These are phyloP conservation scores for Singerocomus inundabilis DNA, from an alignment of 1,284 basidiomycete genomes.

Conservation along the genomic window DNA sequence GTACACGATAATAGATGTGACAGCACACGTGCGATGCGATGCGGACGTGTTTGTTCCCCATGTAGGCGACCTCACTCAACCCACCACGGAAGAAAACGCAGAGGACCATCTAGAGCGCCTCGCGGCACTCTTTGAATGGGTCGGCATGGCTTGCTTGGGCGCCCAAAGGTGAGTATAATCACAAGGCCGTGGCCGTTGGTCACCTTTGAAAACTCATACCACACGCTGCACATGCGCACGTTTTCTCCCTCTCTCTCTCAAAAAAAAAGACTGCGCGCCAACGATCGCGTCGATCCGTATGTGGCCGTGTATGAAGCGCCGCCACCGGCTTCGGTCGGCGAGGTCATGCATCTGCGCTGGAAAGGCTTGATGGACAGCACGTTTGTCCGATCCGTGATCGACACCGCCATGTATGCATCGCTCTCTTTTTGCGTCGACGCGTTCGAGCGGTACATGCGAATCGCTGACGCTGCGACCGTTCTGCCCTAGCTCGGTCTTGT, in stretches of 20 bases:
- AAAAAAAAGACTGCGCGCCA: slow-evolving; percentile 36
- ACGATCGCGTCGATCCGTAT: slow-evolving; percentile 45
- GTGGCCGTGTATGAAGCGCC: slow-evolving; percentile 42
- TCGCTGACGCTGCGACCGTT: background rate
- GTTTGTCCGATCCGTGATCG: slow-evolving; percentile 52
- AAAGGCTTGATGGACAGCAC: slow-evolving; percentile 49
- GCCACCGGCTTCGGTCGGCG: slow-evolving; percentile 40
- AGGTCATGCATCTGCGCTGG: slow-evolving; percentile 56
- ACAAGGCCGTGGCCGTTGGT: background rate
- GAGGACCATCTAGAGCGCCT: slow-evolving; percentile 52
- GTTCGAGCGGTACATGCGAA: background rate
- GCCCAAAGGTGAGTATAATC: slow-evolving; percentile 36
- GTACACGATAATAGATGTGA: slow-evolving; percentile 3
- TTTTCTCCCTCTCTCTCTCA: too few species aligned
- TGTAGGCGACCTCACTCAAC: slow-evolving; percentile 25
- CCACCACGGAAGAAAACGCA: slow-evolving; percentile 21
- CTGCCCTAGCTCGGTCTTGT: slow-evolving; percentile 17
- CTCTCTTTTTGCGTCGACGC: background rate
- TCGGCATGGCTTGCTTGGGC: slow-evolving; percentile 56
- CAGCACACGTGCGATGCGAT: slow-evolving; percentile 18
- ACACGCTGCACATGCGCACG: too few species aligned
- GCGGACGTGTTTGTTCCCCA: slow-evolving; percentile 37
- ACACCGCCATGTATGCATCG: slow-evolving; percentile 37
- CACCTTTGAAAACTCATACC: background rate
- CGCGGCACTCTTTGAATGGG: slow-evolving; percentile 61